Evolutionary conservation across 495 filamentous ascomycete species (phyloP).

Genomic region (Hypomontagnella submonticulosa): DNA sequence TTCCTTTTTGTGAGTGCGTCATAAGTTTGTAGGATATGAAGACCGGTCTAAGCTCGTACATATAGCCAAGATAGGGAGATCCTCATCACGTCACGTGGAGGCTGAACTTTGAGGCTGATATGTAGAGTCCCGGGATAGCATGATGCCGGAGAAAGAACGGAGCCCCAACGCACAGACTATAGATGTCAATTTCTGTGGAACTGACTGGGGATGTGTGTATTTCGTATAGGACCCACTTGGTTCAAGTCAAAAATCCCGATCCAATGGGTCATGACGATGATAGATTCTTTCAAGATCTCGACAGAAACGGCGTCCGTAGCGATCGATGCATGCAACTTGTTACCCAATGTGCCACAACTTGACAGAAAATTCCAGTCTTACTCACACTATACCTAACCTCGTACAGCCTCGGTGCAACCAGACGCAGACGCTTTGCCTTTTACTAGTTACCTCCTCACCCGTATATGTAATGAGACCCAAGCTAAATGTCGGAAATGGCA

Average conservation of each 20-base stretch:
- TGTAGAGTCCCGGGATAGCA: no score
- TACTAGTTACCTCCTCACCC: neutral
- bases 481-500: no score
- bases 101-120: no score
- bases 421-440: neutral
- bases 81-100: no score
- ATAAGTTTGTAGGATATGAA: no score
- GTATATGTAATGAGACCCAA: neutral
- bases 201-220: no score
- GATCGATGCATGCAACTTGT: constrained; percentile 26
- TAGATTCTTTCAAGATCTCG: constrained; percentile 30
- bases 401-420: neutral
- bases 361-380: neutral
- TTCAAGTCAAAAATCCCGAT: constrained; percentile 22
- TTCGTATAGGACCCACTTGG: neutral
- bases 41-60: no score
- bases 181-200: no score
- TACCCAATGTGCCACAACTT: neutral
- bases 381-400: neutral
- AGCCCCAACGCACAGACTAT: no score
- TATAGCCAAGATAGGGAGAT: no score
- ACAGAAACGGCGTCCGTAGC: constrained; percentile 32
- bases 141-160: no score
- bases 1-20: no score
- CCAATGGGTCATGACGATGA: constrained; percentile 21